Percentiles rank a stretch among this genome's conserved stretches.
phyloP scores from a whole-genome alignment of 805 yeast genomes.

The Jamesozyma gamospora region DNA sequence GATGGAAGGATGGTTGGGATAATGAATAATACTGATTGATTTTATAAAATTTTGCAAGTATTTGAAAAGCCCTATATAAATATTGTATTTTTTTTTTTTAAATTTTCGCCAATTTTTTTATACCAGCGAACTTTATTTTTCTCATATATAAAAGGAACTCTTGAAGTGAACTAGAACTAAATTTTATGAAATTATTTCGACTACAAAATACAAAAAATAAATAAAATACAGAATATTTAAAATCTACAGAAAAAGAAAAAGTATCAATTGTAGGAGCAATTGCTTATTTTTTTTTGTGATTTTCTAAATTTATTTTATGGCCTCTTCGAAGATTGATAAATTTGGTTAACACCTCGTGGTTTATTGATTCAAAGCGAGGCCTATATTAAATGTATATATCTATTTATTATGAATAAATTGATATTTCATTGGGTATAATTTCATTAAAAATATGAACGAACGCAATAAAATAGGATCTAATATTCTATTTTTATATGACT shows the following conservation, averaged over 20 bases:
- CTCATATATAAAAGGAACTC: too few species aligned
- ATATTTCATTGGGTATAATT: constrained; percentile 17
- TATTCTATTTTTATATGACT: constrained; percentile 11
- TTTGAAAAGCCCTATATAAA: too few species aligned
- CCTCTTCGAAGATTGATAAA: constrained; percentile 40
- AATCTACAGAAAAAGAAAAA: background rate
- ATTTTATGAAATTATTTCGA: too few species aligned
- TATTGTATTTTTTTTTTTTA: too few species aligned
- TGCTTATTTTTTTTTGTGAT: background rate
- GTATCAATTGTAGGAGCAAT: background rate
- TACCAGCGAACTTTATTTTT: too few species aligned
- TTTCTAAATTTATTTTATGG: constrained; percentile 16
- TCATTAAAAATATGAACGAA: constrained; percentile 5
- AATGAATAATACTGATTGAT: constrained; percentile 3
- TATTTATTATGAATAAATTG: too few species aligned
- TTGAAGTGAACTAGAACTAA: too few species aligned
- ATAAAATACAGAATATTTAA: too few species aligned
- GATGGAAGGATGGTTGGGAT: constrained; percentile 96
- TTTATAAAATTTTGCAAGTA: too few species aligned
- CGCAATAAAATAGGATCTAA: constrained; percentile 2
- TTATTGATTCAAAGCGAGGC: constrained; percentile 41
- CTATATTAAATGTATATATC: constrained; percentile 20
- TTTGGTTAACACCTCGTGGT: constrained; percentile 30
- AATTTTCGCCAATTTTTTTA: too few species aligned
- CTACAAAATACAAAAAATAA: too few species aligned